A percentile compares a stretch with the other conserved stretches of the same genome.
Conservation (phyloP, 2,329 filamentous ascomycete species). For the Colletotrichum australisinense region DNA sequence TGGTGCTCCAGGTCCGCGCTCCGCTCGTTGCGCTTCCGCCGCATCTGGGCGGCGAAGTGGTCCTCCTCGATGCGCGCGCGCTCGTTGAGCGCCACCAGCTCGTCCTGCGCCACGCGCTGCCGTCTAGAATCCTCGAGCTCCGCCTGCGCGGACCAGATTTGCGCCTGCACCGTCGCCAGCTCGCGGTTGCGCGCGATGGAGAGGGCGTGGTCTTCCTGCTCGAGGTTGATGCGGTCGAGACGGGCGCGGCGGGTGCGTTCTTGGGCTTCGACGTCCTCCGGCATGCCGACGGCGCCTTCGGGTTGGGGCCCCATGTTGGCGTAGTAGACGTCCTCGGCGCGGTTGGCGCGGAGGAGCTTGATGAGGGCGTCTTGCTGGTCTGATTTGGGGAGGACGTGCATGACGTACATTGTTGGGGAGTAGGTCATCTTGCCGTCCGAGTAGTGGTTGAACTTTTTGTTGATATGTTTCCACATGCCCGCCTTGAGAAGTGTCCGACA, state of each 20-base stretch:
- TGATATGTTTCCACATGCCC: slow-evolving; percentile 73
- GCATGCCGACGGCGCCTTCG: slow-evolving; percentile 63
- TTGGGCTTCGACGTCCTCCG: slow-evolving; percentile 58
- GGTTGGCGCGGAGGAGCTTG: slow-evolving; percentile 61
- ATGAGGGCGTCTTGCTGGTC: slow-evolving; percentile 56
- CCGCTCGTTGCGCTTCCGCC: slow-evolving; percentile 50
- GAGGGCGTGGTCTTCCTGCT: slow-evolving; percentile 61
- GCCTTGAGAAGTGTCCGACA: slow-evolving; percentile 70
- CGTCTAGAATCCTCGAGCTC: slow-evolving; percentile 64
- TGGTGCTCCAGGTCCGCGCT: slow-evolving; percentile 57
- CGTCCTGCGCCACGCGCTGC: slow-evolving; percentile 57
- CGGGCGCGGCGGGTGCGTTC: slow-evolving; percentile 63
- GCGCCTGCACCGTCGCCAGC: slow-evolving; percentile 61
- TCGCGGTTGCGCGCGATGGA: slow-evolving; percentile 62
- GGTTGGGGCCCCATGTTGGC: slow-evolving; percentile 65
- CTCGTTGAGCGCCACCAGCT: slow-evolving; percentile 55
- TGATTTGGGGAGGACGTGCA: slow-evolving; percentile 55
- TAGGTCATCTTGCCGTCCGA: slow-evolving; percentile 66
- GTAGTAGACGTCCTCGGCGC: slow-evolving; percentile 65
- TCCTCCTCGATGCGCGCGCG: slow-evolving; percentile 61
- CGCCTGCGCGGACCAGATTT: slow-evolving; percentile 59
- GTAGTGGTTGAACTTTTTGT: slow-evolving; percentile 68
- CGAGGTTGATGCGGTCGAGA: slow-evolving; percentile 55
- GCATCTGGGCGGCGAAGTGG: slow-evolving; percentile 49
- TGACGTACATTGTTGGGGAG: slow-evolving; percentile 73